These are phyloP conservation scores for Sclerotinia sclerotiorum DNA, from an alignment of 2,329 filamentous ascomycete genomes.

Conservation along the genomic window DNA sequence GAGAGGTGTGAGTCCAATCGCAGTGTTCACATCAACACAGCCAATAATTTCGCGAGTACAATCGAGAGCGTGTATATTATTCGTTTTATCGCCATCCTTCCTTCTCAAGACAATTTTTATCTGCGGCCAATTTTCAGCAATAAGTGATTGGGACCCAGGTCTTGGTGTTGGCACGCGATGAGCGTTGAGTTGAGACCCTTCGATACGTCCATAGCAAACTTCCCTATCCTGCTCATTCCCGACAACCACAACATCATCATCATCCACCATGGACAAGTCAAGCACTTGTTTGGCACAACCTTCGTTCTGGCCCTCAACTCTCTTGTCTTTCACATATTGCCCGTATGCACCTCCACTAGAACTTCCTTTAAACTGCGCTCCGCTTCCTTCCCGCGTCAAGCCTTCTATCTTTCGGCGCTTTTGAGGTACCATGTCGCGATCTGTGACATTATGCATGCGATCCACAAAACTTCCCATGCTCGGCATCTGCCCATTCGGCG, in stretches of 20 bases:
- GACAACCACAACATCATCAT: constrained; percentile 59
- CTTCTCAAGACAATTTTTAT: constrained; percentile 72
- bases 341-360: constrained; percentile 61
- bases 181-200: constrained; percentile 65
- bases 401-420: constrained; percentile 64
- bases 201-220: constrained; percentile 79
- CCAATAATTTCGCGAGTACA: constrained; percentile 71
- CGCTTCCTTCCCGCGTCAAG: constrained; percentile 45
- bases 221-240: constrained; percentile 64
- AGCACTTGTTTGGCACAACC: constrained; percentile 43
- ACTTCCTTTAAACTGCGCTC: constrained; percentile 47
- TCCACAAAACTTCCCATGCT: constrained; percentile 68
- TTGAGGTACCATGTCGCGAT: constrained; percentile 59
- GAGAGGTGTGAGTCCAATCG: constrained; percentile 67
- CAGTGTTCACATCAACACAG: constrained; percentile 66
- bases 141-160: constrained; percentile 58
- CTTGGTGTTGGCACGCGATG: constrained; percentile 68
- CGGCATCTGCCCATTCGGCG: constrained; percentile 25
- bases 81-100: constrained; percentile 53
- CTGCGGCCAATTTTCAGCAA: constrained; percentile 63
- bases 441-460: constrained; percentile 70
- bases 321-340: constrained; percentile 64
- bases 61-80: constrained; percentile 72
- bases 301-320: constrained; percentile 46
- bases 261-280: constrained; percentile 49